Conservation (phyloP, 179 eudicot species). For the Vitellaria paradoxa region DNA sequence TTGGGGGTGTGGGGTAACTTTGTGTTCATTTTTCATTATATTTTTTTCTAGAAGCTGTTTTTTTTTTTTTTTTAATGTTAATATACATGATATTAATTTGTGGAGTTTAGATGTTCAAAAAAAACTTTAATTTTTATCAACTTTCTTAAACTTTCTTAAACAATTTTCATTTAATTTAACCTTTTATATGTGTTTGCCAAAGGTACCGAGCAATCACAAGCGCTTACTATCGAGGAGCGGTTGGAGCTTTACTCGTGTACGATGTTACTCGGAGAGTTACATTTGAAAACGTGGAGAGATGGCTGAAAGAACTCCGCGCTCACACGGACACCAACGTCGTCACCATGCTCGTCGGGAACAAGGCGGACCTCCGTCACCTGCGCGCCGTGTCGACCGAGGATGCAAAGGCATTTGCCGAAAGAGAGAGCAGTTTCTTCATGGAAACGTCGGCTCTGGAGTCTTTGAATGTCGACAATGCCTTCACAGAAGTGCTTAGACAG, state of each 20-base stretch:
- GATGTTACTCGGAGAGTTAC: constrained; percentile 80
- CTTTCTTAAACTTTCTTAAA: too few species aligned
- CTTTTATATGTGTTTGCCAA: background rate
- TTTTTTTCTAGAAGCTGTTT: too few species aligned
- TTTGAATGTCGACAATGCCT: constrained; percentile 71
- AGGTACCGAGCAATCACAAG: constrained; percentile 92
- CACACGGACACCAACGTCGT: constrained; percentile 82
- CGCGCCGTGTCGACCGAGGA: constrained; percentile 64
- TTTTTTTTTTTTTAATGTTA: too few species aligned
- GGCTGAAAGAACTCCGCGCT: constrained; percentile 85
- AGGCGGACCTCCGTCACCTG: constrained; percentile 78
- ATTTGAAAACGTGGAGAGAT: constrained; percentile 75
- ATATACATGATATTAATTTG: too few species aligned
- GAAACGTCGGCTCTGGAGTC: constrained; percentile 86
- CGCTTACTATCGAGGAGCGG: constrained; percentile 90
- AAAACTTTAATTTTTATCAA: too few species aligned
- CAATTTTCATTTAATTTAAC: too few species aligned
- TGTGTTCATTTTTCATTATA: background rate
- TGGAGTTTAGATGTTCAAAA: too few species aligned
- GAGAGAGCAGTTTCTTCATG: constrained; percentile 72
- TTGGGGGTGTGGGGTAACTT: background rate
- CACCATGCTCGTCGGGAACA: constrained; percentile 86
- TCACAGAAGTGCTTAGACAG: constrained; percentile 72
- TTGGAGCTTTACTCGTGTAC: constrained; percentile 79
- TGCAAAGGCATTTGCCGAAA: constrained; percentile 60